A percentile compares a stretch with the other conserved stretches of the same genome.
phyloP scores from a whole-genome alignment of 2,329 filamentous ascomycete species.

The Sporothrix phasma region DNA sequence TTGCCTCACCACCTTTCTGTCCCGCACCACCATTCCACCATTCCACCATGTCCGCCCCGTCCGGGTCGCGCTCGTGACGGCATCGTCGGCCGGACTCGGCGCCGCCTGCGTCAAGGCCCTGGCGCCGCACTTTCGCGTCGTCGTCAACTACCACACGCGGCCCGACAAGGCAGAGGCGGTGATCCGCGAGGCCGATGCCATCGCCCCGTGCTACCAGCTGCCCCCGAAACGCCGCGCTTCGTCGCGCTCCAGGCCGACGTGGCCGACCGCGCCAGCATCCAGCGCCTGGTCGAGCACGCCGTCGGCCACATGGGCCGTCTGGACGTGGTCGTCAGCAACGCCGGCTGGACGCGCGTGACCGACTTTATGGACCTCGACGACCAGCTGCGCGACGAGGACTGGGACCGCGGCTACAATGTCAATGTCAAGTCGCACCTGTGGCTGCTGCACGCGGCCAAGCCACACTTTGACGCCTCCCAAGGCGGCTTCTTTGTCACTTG shows the following conservation, averaged over 20 bases:
- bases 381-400: constrained; percentile 45
- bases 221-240: constrained; percentile 23
- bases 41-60: neutral
- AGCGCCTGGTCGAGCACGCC: constrained; percentile 47
- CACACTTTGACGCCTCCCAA: constrained; percentile 44
- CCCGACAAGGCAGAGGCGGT: constrained; percentile 49
- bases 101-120: constrained; percentile 40
- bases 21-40: neutral
- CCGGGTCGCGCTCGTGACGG: constrained; percentile 37
- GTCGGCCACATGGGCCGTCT: constrained; percentile 53
- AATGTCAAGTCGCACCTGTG: constrained; percentile 54
- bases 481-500: constrained; percentile 45
- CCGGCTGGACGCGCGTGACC: constrained; percentile 42
- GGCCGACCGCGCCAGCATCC: constrained; percentile 48
- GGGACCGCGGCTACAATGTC: constrained; percentile 49
- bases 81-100: constrained; percentile 55
- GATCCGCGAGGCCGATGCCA: constrained; percentile 32
- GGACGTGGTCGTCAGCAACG: constrained; percentile 71
- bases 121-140: constrained; percentile 57
- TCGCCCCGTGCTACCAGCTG: constrained; percentile 31
- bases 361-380: constrained; percentile 41
- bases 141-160: constrained; percentile 62
- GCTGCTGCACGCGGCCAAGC: constrained; percentile 45
- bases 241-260: constrained; percentile 56
- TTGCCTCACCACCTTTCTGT: neutral